phyloP scores from a whole-genome alignment of 148 eudicot species.

The Bassia scoparia region DNA sequence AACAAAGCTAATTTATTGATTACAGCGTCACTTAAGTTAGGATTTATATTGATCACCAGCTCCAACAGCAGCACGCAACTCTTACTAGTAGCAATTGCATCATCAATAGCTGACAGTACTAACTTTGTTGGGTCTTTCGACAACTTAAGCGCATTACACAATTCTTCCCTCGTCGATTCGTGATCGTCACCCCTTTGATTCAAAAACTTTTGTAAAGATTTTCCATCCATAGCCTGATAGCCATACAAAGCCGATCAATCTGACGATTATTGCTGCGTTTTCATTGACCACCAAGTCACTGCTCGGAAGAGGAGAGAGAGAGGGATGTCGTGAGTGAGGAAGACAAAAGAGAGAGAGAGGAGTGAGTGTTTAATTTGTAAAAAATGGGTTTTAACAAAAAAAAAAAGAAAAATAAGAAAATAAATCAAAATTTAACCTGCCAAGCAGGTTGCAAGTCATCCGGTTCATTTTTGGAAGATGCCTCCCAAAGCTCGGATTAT shows the following conservation, averaged over 20 bases:
- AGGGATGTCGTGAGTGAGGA: too few relatives aligned
- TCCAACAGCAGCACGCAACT: slow-evolving; percentile 23
- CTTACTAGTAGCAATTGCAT: slow-evolving; percentile 11
- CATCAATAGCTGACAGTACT: slow-evolving; percentile 17
- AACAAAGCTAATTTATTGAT: too few relatives aligned
- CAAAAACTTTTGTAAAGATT: slow-evolving; percentile 6
- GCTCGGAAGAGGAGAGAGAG: too few relatives aligned
- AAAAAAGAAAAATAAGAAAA: too few relatives aligned
- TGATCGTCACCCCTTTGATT: slow-evolving; percentile 13
- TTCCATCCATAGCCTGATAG: slow-evolving; percentile 19
- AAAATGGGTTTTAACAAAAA: too few relatives aligned
- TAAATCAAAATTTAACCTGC: too few relatives aligned
- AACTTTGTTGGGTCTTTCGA: slow-evolving; percentile 16
- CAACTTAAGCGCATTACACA: slow-evolving; percentile 4
- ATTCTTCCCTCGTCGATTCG: not conserved
- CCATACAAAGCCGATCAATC: not conserved
- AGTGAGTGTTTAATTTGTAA: too few relatives aligned
- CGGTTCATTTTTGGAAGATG: too few relatives aligned
- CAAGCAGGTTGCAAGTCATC: too few relatives aligned
- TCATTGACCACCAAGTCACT: not conserved
- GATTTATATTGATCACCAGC: slow-evolving; percentile 15
- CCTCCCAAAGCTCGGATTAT: too few relatives aligned
- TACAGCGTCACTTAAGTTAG: not conserved
- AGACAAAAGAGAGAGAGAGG: too few relatives aligned
- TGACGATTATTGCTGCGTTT: not conserved